Evolutionary conservation across 768 basidiomycete genomes (phyloP), one percentile per base, ranked within the genome.

Genomic region (Rhodotorula babjevae): DNA sequence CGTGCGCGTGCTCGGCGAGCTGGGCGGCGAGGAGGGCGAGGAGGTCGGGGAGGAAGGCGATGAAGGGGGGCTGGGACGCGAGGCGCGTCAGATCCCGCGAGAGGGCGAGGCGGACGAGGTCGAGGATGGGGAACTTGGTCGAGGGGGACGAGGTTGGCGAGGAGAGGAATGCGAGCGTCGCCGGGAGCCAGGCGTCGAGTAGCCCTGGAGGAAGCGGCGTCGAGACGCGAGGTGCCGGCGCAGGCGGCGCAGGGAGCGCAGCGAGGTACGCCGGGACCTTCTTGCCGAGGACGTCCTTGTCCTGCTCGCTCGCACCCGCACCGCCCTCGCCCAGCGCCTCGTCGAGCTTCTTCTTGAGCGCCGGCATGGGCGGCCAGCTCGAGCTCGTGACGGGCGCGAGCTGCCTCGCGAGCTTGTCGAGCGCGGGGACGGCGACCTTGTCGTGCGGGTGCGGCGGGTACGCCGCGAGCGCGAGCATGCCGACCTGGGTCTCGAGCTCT

Each of bases 361-460:
- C 84, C 63, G 91, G 87, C 57, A 92, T 80, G 0, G 87, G 84
- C 7, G 92, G 91, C 0, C 87, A 84, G 75, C 91, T 87, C 5
- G 84, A 83, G 79, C 88, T 92, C 33, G 93, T 83, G 66, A 94
- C 92, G 2, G 92, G 89, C 44, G 87, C 84, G 49, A 89, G 84
- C 2, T 89, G 88, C 7, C 90, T 79, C 7, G 87, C 65, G 11
- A 79, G 63, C 33, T 47, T 52, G 10, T 49, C 7, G 31, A 78
- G 69, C 1, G 82, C 73, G 87, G 85, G 29, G 11, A 92, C 80
- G 2, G 85, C 82, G 21, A 90, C 81, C 29, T 84, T 83, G 3
- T 82, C 82, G 77, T 94, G 93, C 1, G 88, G 86, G 75, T 95
- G 93, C 5, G 91, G 89, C 67, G 93, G 92, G 79, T 87, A 92